Evolutionary conservation across 2,329 filamentous ascomycete genomes (phyloP).

Genomic region (Phyllosticta ampelicida): DNA sequence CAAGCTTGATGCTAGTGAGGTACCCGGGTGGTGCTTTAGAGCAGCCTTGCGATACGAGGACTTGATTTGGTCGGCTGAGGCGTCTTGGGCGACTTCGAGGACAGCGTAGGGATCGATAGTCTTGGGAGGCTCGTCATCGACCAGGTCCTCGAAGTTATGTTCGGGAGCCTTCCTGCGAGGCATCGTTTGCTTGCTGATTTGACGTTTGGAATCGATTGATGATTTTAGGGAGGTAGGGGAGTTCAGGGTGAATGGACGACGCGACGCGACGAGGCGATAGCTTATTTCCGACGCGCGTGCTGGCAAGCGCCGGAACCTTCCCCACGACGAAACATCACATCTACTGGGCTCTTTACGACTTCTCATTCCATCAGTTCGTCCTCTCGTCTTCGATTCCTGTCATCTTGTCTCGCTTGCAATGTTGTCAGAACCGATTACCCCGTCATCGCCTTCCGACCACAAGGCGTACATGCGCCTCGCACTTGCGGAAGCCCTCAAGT

Average conservation of each 20-base stretch:
- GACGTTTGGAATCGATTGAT: not conserved
- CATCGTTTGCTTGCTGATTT: slow-evolving; percentile 3
- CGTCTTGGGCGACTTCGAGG: slow-evolving; percentile 58
- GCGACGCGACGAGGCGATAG: slow-evolving; percentile 17
- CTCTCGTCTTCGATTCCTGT: not conserved
- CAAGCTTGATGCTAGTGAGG: slow-evolving; percentile 11
- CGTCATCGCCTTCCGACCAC: slow-evolving; percentile 20
- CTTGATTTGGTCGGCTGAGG: slow-evolving; percentile 72
- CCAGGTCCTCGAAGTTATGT: slow-evolving; percentile 36
- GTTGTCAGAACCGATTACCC: not conserved
- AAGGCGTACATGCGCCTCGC: slow-evolving; percentile 55
- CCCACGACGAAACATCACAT: not conserved
- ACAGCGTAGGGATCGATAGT: slow-evolving; percentile 69
- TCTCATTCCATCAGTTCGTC: not conserved
- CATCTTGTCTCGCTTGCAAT: slow-evolving; percentile 5
- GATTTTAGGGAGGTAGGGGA: not conserved
- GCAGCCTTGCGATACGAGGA: slow-evolving; percentile 85
- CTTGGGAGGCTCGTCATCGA: slow-evolving; percentile 52
- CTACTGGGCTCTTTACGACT: not conserved
- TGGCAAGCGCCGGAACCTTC: slow-evolving; percentile 11
- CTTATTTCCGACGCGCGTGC: slow-evolving; percentile 14
- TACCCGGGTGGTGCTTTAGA: slow-evolving; percentile 67
- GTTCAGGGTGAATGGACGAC: slow-evolving; percentile 13
- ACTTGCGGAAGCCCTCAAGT: slow-evolving; percentile 64
- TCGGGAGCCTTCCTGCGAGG: slow-evolving; percentile 4